These are phyloP conservation scores for Cutaneotrichosporon arboriforme DNA, from an alignment of 1,284 basidiomycete species.

Conservation along the genomic window DNA sequence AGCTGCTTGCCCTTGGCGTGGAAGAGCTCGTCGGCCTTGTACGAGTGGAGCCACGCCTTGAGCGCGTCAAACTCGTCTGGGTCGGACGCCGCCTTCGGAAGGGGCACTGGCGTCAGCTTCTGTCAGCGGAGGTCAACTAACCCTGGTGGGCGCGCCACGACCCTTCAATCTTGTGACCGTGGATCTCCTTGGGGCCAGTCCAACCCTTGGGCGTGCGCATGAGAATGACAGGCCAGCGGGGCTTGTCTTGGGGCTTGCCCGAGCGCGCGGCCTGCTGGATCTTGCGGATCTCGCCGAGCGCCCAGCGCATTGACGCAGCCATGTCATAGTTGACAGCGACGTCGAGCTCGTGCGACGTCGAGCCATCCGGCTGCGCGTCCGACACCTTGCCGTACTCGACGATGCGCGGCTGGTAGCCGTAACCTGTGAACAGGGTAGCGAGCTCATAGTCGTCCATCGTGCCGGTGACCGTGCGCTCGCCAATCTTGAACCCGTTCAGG, in stretches of 20 bases:
- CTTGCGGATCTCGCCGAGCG: conserved; percentile 62
- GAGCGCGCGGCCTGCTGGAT: conserved; percentile 76
- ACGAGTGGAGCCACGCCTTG: conserved; percentile 64
- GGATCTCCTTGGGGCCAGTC: conserved; percentile 61
- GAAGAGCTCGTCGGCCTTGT: conserved; percentile 62
- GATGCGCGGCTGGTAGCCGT: conserved; percentile 79
- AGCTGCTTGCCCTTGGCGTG: conserved; percentile 49
- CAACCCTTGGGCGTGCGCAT: conserved; percentile 77
- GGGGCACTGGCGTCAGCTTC: conserved; percentile 56
- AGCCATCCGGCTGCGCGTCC: conserved; percentile 49
- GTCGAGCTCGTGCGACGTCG: conserved; percentile 50
- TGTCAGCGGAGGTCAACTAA: conserved; percentile 2
- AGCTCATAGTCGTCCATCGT: conserved; percentile 81
- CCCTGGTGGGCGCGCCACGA: conserved; percentile 53
- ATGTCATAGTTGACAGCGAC: conserved; percentile 53
- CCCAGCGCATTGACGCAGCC: conserved; percentile 76
- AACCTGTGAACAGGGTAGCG: conserved; percentile 52
- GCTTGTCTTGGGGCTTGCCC: conserved; percentile 72
- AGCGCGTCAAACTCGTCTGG: conserved; percentile 60
- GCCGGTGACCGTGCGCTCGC: conserved; percentile 78
- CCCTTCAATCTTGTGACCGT: conserved; percentile 68
- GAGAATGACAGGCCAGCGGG: conserved; percentile 78
- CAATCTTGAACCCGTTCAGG: conserved; percentile 64
- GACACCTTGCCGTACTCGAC: conserved; percentile 59
- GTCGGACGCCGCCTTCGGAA: conserved; percentile 63